Percentiles rank a stretch among this genome's conserved stretches.
Evolutionary conservation across 495 filamentous ascomycete genomes (phyloP).

Genomic region (Penicillium desertorum): DNA sequence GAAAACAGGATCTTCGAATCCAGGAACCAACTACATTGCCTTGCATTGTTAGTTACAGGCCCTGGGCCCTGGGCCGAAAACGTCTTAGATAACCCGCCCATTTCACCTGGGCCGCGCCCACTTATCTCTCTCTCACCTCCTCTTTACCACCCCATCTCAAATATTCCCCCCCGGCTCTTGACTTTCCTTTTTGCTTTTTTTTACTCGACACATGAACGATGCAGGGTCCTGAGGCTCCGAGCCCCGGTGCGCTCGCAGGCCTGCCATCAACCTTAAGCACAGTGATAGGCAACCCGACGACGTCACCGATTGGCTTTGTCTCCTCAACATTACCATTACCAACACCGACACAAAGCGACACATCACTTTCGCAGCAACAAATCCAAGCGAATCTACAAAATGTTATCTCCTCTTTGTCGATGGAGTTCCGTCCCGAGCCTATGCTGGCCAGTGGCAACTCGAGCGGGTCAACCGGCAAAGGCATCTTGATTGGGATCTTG

Average conservation of each 20-base stretch:
- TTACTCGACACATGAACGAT: constrained; percentile 40
- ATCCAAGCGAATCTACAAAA: constrained; percentile 32
- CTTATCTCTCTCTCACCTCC: constrained; percentile 16
- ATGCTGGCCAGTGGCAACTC: constrained; percentile 40
- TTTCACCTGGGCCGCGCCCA: constrained; percentile 15
- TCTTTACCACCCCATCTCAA: constrained; percentile 12
- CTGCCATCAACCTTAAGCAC: constrained; percentile 39
- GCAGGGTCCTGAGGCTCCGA: constrained; percentile 47
- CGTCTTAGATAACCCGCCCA: constrained; percentile 29
- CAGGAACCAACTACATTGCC: constrained; percentile 4
- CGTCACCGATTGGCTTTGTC: constrained; percentile 34
- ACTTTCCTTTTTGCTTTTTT: neutral
- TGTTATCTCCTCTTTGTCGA: constrained; percentile 34
- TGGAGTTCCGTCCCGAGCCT: constrained; percentile 25
- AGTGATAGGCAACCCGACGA: constrained; percentile 35
- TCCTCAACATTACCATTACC: constrained; percentile 12
- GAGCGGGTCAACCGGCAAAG: constrained; percentile 62
- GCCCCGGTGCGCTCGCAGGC: constrained; percentile 40
- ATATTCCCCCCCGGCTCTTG: neutral
- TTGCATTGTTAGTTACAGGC: constrained; percentile 1
- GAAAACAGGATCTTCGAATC: neutral
- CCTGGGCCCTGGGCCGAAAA: constrained; percentile 26
- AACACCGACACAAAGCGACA: constrained; percentile 14
- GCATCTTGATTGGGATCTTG: constrained; percentile 90
- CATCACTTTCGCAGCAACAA: constrained; percentile 27